A percentile compares a stretch with the other conserved stretches of the same genome.
phyloP scores from a whole-genome alignment of 805 yeast species.

The Candida hungchunana region DNA sequence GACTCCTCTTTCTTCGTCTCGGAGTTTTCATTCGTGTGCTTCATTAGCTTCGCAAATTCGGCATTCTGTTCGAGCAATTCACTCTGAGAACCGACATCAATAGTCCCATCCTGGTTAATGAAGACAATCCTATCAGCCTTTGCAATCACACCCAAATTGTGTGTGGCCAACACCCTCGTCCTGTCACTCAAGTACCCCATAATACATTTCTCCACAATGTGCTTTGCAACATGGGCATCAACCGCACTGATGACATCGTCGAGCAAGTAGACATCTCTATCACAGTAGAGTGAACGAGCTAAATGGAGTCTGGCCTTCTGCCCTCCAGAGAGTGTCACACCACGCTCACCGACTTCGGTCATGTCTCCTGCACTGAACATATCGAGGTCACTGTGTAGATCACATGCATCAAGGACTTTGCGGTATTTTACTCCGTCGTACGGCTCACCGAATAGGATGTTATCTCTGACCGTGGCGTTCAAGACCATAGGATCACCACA shows the following conservation, averaged over 20 bases:
- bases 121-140: conserved; percentile 67
- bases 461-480: conserved; percentile 70
- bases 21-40: conserved; percentile 25
- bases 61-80: conserved; percentile 43
- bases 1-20: conserved; percentile 1
- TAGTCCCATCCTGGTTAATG: conserved; percentile 55
- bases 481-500: conserved; percentile 79
- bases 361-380: conserved; percentile 67
- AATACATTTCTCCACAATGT: conserved; percentile 63
- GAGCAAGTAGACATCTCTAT: conserved; percentile 50
- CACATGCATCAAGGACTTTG: conserved; percentile 56
- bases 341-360: conserved; percentile 81
- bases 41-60: conserved; percentile 47
- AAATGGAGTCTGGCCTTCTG: conserved; percentile 60
- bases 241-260: conserved; percentile 71
- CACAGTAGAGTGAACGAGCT: conserved; percentile 64
- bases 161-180: conserved; percentile 84
- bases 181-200: conserved; percentile 47
- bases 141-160: conserved; percentile 65
- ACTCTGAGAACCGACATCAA: conserved; percentile 55
- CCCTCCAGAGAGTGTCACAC: conserved; percentile 76
- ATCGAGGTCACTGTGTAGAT: conserved; percentile 56
- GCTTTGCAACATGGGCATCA: conserved; percentile 73
- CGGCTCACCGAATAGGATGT: conserved; percentile 61
- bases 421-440: conserved; percentile 48